Percentiles rank a stretch among this genome's conserved stretches.
Conservation (phyloP, 2,329 filamentous ascomycete species). For the Falciphora oryzae region DNA sequence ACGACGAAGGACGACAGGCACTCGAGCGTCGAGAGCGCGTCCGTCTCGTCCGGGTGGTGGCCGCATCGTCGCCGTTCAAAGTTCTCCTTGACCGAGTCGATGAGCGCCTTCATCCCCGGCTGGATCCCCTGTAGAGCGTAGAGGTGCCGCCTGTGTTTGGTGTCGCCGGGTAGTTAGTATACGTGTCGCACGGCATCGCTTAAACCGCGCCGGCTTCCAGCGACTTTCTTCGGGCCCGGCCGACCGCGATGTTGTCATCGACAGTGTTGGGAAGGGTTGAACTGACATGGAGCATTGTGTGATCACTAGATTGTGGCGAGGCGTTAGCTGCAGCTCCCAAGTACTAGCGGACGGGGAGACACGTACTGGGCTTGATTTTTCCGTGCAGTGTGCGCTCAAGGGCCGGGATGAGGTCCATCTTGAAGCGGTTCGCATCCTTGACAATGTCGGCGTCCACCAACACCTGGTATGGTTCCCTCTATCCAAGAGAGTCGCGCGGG, state of each 20-base stretch:
- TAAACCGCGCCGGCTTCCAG: too few relatives aligned
- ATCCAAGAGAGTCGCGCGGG: background rate
- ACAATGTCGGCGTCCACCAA: slow-evolving; percentile 80
- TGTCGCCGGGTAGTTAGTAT: slow-evolving; percentile 10
- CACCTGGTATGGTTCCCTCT: slow-evolving; percentile 10
- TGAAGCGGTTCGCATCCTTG: slow-evolving; percentile 72
- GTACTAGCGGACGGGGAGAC: background rate
- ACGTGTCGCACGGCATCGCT: background rate
- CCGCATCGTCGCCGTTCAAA: slow-evolving; percentile 70
- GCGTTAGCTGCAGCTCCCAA: slow-evolving; percentile 2
- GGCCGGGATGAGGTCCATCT: slow-evolving; percentile 78
- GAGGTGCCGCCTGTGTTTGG: slow-evolving; percentile 18
- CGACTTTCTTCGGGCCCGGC: background rate
- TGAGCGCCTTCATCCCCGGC: slow-evolving; percentile 40
- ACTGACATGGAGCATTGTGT: slow-evolving; percentile 17
- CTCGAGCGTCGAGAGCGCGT: slow-evolving; percentile 63
- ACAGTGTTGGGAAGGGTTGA: background rate
- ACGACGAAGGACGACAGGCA: slow-evolving; percentile 67
- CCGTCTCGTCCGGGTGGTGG: slow-evolving; percentile 65
- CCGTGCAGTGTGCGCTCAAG: slow-evolving; percentile 82
- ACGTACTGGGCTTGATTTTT: slow-evolving; percentile 72
- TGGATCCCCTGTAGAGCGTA: slow-evolving; percentile 13
- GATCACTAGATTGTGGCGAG: slow-evolving; percentile 12
- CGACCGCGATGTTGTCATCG: background rate
- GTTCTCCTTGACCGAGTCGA: slow-evolving; percentile 64